These are phyloP conservation scores for Phialocephala subalpina DNA, from an alignment of 2,329 filamentous ascomycete genomes.

Conservation along the genomic window DNA sequence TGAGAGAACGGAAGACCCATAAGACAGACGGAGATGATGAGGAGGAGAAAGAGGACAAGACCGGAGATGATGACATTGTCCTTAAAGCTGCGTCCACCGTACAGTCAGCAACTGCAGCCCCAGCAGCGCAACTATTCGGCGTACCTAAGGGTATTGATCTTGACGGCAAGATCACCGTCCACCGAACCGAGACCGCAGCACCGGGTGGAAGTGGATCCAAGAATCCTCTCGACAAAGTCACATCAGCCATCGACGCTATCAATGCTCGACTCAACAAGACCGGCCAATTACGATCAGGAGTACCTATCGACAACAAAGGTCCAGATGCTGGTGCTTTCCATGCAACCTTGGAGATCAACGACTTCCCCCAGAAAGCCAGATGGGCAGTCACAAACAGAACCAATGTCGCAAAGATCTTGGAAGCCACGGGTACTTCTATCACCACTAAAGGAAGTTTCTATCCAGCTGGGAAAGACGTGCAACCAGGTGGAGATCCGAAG, in stretches of 20 bases:
- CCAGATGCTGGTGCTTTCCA: slow-evolving; percentile 97
- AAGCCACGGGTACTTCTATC: slow-evolving; percentile 93
- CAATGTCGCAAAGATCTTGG: slow-evolving; percentile 97
- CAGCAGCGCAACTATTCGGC: slow-evolving; percentile 47
- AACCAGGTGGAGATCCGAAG: slow-evolving; percentile 81
- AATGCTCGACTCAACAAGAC: slow-evolving; percentile 89
- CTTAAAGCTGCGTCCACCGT: slow-evolving; percentile 73
- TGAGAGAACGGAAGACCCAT: slow-evolving; percentile 87
- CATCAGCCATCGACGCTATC: slow-evolving; percentile 90
- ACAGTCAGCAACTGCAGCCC: slow-evolving; percentile 60
- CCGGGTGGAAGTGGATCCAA: slow-evolving; percentile 51
- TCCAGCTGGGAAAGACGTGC: slow-evolving; percentile 79
- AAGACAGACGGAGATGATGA: slow-evolving; percentile 88
- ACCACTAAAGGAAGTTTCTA: slow-evolving; percentile 98
- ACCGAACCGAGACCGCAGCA: slow-evolving; percentile 68
- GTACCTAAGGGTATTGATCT: slow-evolving; percentile 66
- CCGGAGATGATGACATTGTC: slow-evolving; percentile 73
- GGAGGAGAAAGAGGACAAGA: slow-evolving; percentile 76
- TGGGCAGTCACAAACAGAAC: slow-evolving; percentile 99
- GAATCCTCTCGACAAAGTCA: slow-evolving; percentile 84
- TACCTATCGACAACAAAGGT: slow-evolving; percentile 97
- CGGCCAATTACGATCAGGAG: slow-evolving; percentile 87
- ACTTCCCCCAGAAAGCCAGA: slow-evolving; percentile 97
- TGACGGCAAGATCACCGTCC: slow-evolving; percentile 76
- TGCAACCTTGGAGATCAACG: slow-evolving; percentile 97